Base-by-base conservation (phyloP, 2,329 filamentous ascomycete species). In the Penicillium sp. region DNA sequence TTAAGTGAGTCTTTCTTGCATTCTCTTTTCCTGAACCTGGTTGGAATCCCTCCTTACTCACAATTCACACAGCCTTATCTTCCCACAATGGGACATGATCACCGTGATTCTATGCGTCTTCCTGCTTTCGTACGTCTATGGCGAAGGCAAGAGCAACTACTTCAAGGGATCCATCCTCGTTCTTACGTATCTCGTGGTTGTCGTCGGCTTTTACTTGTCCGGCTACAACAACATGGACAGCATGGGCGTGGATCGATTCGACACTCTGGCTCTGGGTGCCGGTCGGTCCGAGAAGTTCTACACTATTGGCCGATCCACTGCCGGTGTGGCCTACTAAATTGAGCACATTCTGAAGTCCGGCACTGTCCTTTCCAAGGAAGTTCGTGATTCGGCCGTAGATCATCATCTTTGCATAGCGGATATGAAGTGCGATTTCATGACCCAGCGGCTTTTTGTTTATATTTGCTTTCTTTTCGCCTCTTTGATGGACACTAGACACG, bases 31-130 rank as follows among this genome's bases (percentile, higher is more conserved):
- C 6, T 32, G 9, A 40, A 4, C 6, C 39, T 38, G 38, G 27
- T 20, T 32, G 13, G 10, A 44, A 27, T 24, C 3, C 29, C 24
- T 44, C 27, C 59, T 66, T 50, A 63, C 55, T 41, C 29, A 54
- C 38, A n/a, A 12, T 12, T 25, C 1, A 28, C 35, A 35, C 41
- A 88, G 84, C 31, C 81, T 98, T 29, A 89, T 97, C 39, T 97
- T 98, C 75, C 93, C 93, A 1, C 93, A 98, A 70, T 98, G 92
- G 92, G 93, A 98, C 69, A 95, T 98, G 89, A 86, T 97, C 10
- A 95, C 89, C 0, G 89, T 97, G 13, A 95, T 97, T 52, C 68
- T 98, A 13, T 96, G 92, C 64, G 90, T 98, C 15, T 95, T 98
- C 75, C 75, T 98, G 49, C 82, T 98, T 58, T 95, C 90, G 64